Base-by-base conservation (phyloP, 345 rosid genomes). In the Acer saccharum region DNA sequence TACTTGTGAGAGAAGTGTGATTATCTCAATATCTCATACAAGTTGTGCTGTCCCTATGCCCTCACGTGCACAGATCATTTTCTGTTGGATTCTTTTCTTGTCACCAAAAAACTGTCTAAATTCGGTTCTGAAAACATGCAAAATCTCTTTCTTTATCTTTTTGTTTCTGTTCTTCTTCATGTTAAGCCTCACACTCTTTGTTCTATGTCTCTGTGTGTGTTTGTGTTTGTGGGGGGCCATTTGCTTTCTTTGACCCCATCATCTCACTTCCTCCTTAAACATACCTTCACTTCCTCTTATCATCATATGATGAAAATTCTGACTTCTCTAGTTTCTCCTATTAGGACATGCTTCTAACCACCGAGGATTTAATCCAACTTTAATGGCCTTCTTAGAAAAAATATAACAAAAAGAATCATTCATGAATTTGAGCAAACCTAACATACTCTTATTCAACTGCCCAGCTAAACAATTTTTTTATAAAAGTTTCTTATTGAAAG, bases 41-140 rank as follows among this genome's bases (percentile, higher is more conserved):
- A 58, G 9, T 58, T 58, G 63, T 58, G 63, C 63, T 14, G 29
- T 46, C 54, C 64, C 58, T 44, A 4, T 29, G 35, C 3, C 50
- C 44, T 78, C 71, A 71, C 76, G 81, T 77, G 79, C 71, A 64
- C 62, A 65, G 69, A 64, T 50, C 43, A 48, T 50, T 23, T 13
- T 13, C 68, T 29, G 62, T 74, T 64, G 70, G 50, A 64, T 74
- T 58, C 63, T 58, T 74, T 44, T 61, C 35, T 46, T 48, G 43
- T 50, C 70, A 74, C 70, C 52, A 74, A 46, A 27, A 21, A 14
- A 23, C 46, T n/a, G 68, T 43, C 67, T 48, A 29, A 48, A 64
- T 64, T 74, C 62, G 48, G 62, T 74, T 74, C 69, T 63, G 60
- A 48, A n/a, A 74, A 74, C 70, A 64, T 64, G 77, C 48, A 72